Evolutionary conservation across 352 stramenopile species (phyloP).

Genomic region (Phytophthora kernoviae): DNA sequence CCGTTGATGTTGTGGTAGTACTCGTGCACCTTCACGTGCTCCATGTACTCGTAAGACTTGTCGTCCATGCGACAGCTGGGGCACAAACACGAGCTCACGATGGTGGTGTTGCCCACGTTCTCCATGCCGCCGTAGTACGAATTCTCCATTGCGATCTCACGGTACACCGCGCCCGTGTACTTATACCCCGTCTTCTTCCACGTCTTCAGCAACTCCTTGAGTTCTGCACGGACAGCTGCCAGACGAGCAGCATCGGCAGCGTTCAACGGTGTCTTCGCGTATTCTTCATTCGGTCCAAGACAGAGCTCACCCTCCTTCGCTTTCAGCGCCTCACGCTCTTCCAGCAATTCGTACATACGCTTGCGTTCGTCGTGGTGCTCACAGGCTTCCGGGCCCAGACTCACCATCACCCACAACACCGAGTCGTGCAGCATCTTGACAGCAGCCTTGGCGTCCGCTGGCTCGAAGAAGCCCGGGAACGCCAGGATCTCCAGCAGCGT

Average conservation of each 20-base stretch:
- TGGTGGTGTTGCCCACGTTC: constrained; percentile 84
- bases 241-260: constrained; percentile 52
- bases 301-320: constrained; percentile 63
- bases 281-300: constrained; percentile 57
- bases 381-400: constrained; percentile 67
- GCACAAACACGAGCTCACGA: constrained; percentile 74
- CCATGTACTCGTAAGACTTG: constrained; percentile 82
- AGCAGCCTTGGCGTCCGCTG: constrained; percentile 64
- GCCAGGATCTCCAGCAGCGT: constrained; percentile 73
- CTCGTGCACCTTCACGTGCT: constrained; percentile 83
- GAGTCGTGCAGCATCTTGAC: constrained; percentile 83
- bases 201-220: constrained; percentile 65
- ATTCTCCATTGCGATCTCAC: constrained; percentile 86
- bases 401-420: constrained; percentile 74
- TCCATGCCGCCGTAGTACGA: constrained; percentile 86
- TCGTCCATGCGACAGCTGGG: constrained; percentile 80
- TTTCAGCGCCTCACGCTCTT: constrained; percentile 71
- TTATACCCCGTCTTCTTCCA: constrained; percentile 87
- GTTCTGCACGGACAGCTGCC: constrained; percentile 48
- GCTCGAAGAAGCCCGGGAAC: constrained; percentile 74
- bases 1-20: constrained; percentile 89
- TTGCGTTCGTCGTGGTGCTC: constrained; percentile 77
- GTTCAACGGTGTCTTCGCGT: constrained; percentile 50
- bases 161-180: constrained; percentile 83
- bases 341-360: constrained; percentile 67